Conservation (phyloP, 805 yeast species). For the Lipomyces chichibuensis region DNA sequence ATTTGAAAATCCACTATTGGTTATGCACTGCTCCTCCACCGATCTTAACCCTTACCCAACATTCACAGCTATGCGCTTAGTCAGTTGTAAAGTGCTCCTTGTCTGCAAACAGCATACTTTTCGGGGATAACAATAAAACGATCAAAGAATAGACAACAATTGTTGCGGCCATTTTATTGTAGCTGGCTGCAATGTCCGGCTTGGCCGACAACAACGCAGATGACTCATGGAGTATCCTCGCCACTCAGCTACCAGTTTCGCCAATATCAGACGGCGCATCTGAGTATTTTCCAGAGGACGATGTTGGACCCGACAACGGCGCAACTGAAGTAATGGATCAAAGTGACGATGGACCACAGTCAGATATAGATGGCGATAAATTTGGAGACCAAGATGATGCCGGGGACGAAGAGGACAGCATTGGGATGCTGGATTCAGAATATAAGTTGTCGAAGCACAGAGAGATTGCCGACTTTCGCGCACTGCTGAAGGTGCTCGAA, state of each 20-base stretch:
- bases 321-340: neutral
- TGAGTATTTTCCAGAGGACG: neutral
- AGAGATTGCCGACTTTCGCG: constrained; percentile 20
- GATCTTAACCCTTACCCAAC: neutral
- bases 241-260: neutral
- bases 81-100: neutral
- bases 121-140: neutral
- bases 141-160: neutral
- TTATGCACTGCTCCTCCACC: neutral
- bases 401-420: neutral
- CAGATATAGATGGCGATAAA: neutral
- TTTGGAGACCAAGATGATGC: neutral
- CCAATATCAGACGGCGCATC: neutral
- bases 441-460: constrained; percentile 9
- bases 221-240: neutral
- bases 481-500: constrained; percentile 17
- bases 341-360: neutral
- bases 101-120: neutral
- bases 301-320: neutral
- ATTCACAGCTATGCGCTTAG: too few relatives aligned
- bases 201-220: neutral
- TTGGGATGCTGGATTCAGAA: neutral
- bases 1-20: too few relatives aligned
- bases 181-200: neutral
- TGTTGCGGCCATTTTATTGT: neutral